Base-by-base conservation (phyloP, 495 filamentous ascomycete species). In the Trichoderma orchidacearum region DNA sequence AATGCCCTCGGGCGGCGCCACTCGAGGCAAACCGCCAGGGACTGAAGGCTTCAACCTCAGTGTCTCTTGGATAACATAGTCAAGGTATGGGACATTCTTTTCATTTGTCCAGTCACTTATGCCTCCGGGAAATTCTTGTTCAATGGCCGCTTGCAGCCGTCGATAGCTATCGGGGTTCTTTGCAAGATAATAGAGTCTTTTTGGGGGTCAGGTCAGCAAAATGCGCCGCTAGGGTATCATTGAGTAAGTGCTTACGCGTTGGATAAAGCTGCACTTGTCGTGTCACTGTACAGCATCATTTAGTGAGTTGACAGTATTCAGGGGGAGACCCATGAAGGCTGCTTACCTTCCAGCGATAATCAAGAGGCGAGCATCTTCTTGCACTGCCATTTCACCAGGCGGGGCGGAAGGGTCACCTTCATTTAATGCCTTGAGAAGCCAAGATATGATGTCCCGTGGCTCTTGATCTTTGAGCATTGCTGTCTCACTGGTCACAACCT, bases 41-140 rank as follows among this genome's bases (percentile, higher is more conserved):
- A 74, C 62, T 0, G 76, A 61, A 3, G 77, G 74, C 36, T 72
- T 67, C 9, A 83, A 60, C 11, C 81, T 68, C 5, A 83, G 68
- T 1, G 72, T 66, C 60, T 84, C 81, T 29, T 78, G 72, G 56
- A 82, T 79, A 15, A 77, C 62, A 3, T 73, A 76, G 48, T 75
- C 69, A 1, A 82, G 62, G 27, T 74, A 64, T 9, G 56, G 50
- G 8, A 66, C 58, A 5, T 32, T 55, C 23, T 61, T 60, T 5
- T 62, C 59, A 36, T 62, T 61, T 23, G 60, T 56, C 64, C 64
- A 67, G 25, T 63, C 61, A 11, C 29, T 27, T 11, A 51, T 52
- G 5, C 58, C 52, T 2, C 21, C 55, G 2, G 61, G 59, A 0
- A 63, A 58, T n/a, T 34, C 21, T 21, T 32, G 28, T 9, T 59